Conservation (phyloP, 1,139 yeast species). For the Saccharomyces hybrid region DNA sequence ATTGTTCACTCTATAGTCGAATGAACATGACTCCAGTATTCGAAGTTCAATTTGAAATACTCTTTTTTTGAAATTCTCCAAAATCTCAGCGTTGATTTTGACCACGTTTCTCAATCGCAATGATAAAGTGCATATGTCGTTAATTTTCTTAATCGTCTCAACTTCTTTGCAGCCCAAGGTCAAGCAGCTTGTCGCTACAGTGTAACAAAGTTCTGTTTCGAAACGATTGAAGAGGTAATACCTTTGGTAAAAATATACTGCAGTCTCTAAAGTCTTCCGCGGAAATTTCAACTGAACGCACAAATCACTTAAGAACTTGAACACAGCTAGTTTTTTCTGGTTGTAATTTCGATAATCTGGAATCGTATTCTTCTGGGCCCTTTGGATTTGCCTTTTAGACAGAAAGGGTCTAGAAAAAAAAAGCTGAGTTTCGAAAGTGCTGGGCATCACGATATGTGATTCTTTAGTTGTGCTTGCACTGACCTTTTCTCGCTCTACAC, state of each 20-base stretch:
- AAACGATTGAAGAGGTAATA: conserved; percentile 59
- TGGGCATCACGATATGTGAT: not conserved
- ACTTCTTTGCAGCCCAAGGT: conserved; percentile 78
- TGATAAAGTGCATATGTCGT: conserved; percentile 39
- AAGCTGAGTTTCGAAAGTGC: conserved; percentile 21
- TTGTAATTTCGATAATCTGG: conserved; percentile 43
- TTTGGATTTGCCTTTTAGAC: conserved; percentile 48
- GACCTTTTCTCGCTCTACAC: not conserved
- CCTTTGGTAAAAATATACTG: conserved; percentile 67
- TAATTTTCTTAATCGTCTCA: conserved; percentile 77
- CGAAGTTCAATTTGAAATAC: conserved; percentile 58
- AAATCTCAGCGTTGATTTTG: conserved; percentile 27
- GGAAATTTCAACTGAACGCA: conserved; percentile 56
- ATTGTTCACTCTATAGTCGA: conserved; percentile 55
- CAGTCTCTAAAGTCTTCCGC: conserved; percentile 53
- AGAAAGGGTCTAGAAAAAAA: conserved; percentile 57
- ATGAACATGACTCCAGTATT: conserved; percentile 64
- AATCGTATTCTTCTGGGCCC: conserved; percentile 47
- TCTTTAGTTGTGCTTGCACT: not conserved
- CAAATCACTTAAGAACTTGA: conserved; percentile 48
- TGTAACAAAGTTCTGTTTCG: conserved; percentile 38
- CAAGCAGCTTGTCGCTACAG: conserved; percentile 66
- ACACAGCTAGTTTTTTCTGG: conserved; percentile 47
- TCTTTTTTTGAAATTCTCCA: conserved; percentile 47
- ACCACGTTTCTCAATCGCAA: conserved; percentile 30